Evolutionary conservation across 1,284 basidiomycete species (phyloP).

Genomic region (Cystobasidium pallidum): DNA sequence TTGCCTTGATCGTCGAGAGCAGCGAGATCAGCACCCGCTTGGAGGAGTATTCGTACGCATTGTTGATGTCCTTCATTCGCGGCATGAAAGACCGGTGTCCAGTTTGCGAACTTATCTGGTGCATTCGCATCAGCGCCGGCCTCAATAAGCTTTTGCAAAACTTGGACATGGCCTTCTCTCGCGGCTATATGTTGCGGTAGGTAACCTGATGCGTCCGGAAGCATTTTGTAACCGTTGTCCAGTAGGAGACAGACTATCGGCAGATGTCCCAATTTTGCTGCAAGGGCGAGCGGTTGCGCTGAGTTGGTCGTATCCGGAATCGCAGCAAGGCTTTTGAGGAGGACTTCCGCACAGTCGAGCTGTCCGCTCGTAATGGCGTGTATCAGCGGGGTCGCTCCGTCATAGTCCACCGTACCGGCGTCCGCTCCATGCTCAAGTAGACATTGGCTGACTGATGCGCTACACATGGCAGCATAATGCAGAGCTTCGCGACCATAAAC

Average conservation of each 20-base stretch:
- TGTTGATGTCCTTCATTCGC: slow-evolving; percentile 80
- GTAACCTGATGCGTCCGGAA: slow-evolving; percentile 90
- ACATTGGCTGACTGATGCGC: slow-evolving; percentile 72
- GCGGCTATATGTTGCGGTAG: slow-evolving; percentile 98
- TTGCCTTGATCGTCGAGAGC: slow-evolving; percentile 83
- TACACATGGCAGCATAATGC: slow-evolving; percentile 95
- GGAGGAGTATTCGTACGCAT: slow-evolving; percentile 77
- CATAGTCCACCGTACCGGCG: slow-evolving; percentile 77
- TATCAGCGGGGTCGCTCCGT: slow-evolving; percentile 90
- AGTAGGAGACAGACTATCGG: slow-evolving; percentile 80
- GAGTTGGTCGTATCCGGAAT: slow-evolving; percentile 75
- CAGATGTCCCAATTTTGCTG: slow-evolving; percentile 84
- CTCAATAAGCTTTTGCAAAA: slow-evolving; percentile 77
- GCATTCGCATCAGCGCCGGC: slow-evolving; percentile 71
- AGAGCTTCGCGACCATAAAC: slow-evolving; percentile 90
- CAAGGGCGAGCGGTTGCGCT: slow-evolving; percentile 70
- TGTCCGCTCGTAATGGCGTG: slow-evolving; percentile 89
- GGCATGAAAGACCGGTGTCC: slow-evolving; percentile 97
- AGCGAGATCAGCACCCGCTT: slow-evolving; percentile 74
- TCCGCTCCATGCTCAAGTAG: slow-evolving; percentile 72
- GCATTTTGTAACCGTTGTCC: slow-evolving; percentile 73
- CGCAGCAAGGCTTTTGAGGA: slow-evolving; percentile 60
- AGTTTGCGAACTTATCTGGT: slow-evolving; percentile 94
- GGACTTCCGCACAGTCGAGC: slow-evolving; percentile 74
- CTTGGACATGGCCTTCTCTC: slow-evolving; percentile 84